These are phyloP conservation scores for Nemania sp. DNA, from an alignment of 2,329 filamentous ascomycete species.

Conservation along the genomic window DNA sequence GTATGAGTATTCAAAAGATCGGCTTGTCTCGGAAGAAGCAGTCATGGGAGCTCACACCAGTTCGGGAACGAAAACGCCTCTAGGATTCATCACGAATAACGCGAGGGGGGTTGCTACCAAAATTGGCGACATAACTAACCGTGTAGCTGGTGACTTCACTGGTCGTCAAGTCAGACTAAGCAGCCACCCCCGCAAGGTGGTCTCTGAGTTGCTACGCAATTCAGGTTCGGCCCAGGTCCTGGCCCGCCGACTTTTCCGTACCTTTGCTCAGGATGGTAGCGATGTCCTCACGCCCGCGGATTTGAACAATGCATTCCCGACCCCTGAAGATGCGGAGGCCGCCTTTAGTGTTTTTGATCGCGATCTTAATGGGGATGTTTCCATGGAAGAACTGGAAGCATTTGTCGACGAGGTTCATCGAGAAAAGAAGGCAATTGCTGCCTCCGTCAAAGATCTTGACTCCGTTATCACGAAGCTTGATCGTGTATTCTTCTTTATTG, in stretches of 20 bases:
- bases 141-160: conserved; percentile 88
- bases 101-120: conserved; percentile 81
- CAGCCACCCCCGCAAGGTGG: conserved; percentile 85
- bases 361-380: conserved; percentile 96
- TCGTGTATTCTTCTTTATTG: conserved; percentile 88
- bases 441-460: conserved; percentile 93
- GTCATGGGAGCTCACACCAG: conserved; percentile 61
- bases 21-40: conserved; percentile 66
- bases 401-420: conserved; percentile 95
- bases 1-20: conserved; percentile 80
- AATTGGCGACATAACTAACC: conserved; percentile 84
- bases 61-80: conserved; percentile 78
- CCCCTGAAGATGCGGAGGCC: conserved; percentile 85
- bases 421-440: conserved; percentile 94
- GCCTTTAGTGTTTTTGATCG: conserved; percentile 96
- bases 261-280: conserved; percentile 78
- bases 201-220: conserved; percentile 79
- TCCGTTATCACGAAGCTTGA: conserved; percentile 93
- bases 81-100: conserved; percentile 77
- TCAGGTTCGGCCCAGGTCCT: conserved; percentile 83
- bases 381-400: conserved; percentile 91
- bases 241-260: conserved; percentile 88
- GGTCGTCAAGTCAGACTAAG: conserved; percentile 75
- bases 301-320: conserved; percentile 80
- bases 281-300: conserved; percentile 85